phyloP scores from a whole-genome alignment of 2,329 filamentous ascomycete species.

The Verticillium albo-atrum region DNA sequence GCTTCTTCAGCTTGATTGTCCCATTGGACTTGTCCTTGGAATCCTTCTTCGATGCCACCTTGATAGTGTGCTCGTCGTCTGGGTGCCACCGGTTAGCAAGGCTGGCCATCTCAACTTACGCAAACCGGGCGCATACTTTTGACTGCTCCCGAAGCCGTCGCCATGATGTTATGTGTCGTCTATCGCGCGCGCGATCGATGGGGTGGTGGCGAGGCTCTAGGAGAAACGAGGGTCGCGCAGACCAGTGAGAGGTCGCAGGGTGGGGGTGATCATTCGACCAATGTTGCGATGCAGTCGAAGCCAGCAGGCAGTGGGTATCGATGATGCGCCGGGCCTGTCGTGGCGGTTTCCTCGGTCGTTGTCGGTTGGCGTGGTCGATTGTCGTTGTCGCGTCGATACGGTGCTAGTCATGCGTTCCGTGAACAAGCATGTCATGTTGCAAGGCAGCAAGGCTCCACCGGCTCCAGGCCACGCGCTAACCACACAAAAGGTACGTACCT shows the following conservation, averaged over 20 bases:
- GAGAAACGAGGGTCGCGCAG: neutral
- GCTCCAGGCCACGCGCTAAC: neutral
- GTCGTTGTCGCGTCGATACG: neutral
- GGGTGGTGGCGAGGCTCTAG: neutral
- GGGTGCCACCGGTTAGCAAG: neutral
- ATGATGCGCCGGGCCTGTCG: neutral
- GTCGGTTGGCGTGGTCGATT: neutral
- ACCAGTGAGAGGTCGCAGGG: neutral
- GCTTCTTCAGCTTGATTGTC: slow-evolving; percentile 59
- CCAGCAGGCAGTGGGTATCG: neutral
- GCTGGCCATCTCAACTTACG: neutral
- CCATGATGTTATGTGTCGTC: slow-evolving; percentile 3
- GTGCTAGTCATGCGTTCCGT: neutral
- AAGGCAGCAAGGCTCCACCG: neutral
- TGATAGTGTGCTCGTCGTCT: slow-evolving; percentile 57
- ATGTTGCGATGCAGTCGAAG: neutral
- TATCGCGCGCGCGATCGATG: neutral
- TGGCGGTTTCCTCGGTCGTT: neutral
- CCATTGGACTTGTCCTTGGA: slow-evolving; percentile 38
- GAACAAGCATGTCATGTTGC: neutral
- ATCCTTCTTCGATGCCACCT: slow-evolving; percentile 56
- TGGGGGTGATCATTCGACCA: neutral
- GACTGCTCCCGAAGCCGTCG: slow-evolving; percentile 9
- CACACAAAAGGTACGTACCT: neutral
- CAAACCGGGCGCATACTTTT: slow-evolving; percentile 6